A percentile compares a stretch with the other conserved stretches of the same genome.
Evolutionary conservation across 768 basidiomycete species (phyloP).

Genomic region (Amanita muscaria): DNA sequence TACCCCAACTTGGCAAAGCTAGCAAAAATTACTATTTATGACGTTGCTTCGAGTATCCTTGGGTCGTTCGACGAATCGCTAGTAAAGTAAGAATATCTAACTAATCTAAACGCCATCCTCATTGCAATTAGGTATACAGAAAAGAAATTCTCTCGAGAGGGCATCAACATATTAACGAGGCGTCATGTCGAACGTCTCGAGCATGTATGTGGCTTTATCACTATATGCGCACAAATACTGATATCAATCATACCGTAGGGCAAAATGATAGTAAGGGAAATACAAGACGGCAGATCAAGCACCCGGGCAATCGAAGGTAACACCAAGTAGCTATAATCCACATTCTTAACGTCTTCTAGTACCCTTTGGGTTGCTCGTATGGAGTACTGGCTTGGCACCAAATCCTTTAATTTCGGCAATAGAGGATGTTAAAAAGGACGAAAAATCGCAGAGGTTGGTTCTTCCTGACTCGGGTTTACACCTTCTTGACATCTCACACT

Average conservation of each 20-base stretch:
- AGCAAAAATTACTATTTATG: constrained; percentile 70
- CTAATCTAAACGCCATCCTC: neutral
- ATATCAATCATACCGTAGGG: constrained; percentile 29
- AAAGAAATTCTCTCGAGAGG: constrained; percentile 64
- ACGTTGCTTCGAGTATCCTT: constrained; percentile 72
- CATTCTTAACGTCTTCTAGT: constrained; percentile 30
- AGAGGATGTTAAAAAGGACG: constrained; percentile 50
- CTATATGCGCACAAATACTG: neutral
- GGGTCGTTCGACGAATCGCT: constrained; percentile 64
- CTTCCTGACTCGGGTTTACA: neutral
- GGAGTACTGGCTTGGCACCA: constrained; percentile 80
- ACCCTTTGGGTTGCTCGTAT: constrained; percentile 75
- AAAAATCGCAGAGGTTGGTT: constrained; percentile 43
- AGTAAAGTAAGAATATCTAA: constrained; percentile 34
- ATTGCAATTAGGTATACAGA: constrained; percentile 47
- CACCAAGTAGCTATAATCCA: constrained; percentile 5
- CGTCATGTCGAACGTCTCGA: constrained; percentile 69
- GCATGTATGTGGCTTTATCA: constrained; percentile 26
- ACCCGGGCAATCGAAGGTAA: constrained; percentile 4
- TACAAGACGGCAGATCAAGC: constrained; percentile 49
- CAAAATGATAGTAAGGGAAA: constrained; percentile 60
- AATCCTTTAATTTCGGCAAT: constrained; percentile 70
- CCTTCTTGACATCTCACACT: neutral
- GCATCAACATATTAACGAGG: constrained; percentile 61
- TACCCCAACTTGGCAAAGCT: constrained; percentile 58